phyloP scores from a whole-genome alignment of 495 filamentous ascomycete genomes.

The Hypoxylon intermedium region DNA sequence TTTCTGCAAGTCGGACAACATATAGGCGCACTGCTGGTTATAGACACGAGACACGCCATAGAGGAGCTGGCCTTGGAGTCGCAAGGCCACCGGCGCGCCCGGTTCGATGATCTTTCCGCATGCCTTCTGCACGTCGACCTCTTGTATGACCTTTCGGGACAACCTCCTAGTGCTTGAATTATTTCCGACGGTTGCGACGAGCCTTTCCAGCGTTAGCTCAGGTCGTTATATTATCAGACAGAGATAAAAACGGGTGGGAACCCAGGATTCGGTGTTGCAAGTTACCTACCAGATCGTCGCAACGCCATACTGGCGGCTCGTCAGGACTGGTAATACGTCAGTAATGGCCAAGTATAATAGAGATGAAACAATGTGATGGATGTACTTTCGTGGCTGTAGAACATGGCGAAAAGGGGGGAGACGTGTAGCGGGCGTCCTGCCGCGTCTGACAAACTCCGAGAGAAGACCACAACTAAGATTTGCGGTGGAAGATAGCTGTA shows the following conservation, averaged over 20 bases:
- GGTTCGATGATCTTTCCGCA: constrained; percentile 86
- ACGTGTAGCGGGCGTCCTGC: neutral
- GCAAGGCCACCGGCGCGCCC: constrained; percentile 85
- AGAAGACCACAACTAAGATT: neutral
- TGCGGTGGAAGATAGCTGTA: neutral
- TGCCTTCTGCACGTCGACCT: constrained; percentile 85
- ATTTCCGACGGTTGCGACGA: constrained; percentile 86
- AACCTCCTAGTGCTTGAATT: constrained; percentile 72
- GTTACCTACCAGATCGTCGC: constrained; percentile 86
- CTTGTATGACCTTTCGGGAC: constrained; percentile 84
- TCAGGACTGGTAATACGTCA: constrained; percentile 71
- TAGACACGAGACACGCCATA: constrained; percentile 87
- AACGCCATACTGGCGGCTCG: constrained; percentile 85
- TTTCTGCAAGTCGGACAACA: constrained; percentile 78
- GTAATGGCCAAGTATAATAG: constrained; percentile 20
- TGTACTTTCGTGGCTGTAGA: constrained; percentile 91
- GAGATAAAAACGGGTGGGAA: neutral
- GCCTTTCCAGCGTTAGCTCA: constrained; percentile 58
- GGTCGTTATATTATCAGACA: constrained; percentile 4
- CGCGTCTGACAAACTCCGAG: neutral
- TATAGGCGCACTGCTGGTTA: constrained; percentile 83
- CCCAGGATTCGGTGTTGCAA: neutral
- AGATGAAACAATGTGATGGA: constrained; percentile 7
- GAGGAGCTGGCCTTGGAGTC: constrained; percentile 89
- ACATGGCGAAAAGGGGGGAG: constrained; percentile 63